phyloP scores from a whole-genome alignment of 2,329 filamentous ascomycete genomes.

The Mycogone perniciosa region DNA sequence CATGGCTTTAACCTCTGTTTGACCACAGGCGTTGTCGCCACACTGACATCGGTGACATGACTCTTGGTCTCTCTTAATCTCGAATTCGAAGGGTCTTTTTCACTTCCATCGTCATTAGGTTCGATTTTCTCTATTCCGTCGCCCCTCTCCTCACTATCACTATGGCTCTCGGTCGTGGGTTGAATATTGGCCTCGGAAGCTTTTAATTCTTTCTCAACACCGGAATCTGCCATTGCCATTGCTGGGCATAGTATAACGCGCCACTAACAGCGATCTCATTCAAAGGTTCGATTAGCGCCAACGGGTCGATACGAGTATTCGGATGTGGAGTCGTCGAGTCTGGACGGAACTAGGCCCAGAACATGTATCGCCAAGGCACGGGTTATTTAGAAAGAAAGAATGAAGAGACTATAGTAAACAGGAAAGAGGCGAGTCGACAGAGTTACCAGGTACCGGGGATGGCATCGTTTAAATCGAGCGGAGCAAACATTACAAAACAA shows the following conservation, averaged over 20 bases:
- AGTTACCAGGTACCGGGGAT: too few species aligned
- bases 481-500: too few species aligned
- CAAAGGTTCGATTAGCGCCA: not conserved
- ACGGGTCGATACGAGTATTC: not conserved
- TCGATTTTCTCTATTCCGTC: constrained; percentile 7
- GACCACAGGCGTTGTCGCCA: constrained; percentile 32
- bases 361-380: not conserved
- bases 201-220: constrained; percentile 8
- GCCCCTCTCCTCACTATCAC: constrained; percentile 2
- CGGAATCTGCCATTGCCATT: constrained; percentile 9
- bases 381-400: not conserved
- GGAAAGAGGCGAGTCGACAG: not conserved
- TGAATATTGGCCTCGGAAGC: constrained; percentile 1
- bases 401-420: not conserved
- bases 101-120: constrained; percentile 3
- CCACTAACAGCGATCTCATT: too few species aligned
- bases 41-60: constrained; percentile 48
- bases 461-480: too few species aligned
- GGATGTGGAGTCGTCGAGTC: too few species aligned
- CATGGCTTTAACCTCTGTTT: constrained; percentile 47
- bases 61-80: constrained; percentile 35
- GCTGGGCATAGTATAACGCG: not conserved
- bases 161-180: not conserved
- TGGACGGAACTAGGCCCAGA: too few species aligned
- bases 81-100: constrained; percentile 1